Conservation (phyloP, 768 basidiomycete genomes). For the Phylloporus arenicola region DNA sequence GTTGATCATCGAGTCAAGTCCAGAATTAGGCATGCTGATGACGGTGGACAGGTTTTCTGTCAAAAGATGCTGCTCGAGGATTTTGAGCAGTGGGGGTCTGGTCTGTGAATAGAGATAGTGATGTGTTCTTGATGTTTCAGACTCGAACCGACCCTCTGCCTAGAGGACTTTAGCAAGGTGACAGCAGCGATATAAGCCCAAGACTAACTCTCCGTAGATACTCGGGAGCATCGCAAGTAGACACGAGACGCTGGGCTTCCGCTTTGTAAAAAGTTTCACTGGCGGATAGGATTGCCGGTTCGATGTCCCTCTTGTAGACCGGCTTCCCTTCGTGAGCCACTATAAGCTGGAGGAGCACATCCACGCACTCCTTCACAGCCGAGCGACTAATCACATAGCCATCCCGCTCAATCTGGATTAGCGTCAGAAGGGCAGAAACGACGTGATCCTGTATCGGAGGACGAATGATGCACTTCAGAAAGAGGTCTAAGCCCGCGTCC, state of each 20-base stretch:
- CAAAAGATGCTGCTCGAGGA: slow-evolving; percentile 74
- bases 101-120: slow-evolving; percentile 84
- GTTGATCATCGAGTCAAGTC: slow-evolving; percentile 85
- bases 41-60: slow-evolving; percentile 70
- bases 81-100: slow-evolving; percentile 57
- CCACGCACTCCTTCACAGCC: slow-evolving; percentile 82
- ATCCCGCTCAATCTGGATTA: slow-evolving; percentile 88
- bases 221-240: slow-evolving; percentile 72
- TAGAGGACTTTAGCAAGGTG: slow-evolving; percentile 30
- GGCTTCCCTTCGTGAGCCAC: slow-evolving; percentile 46
- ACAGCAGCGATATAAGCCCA: background rate
- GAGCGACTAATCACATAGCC: slow-evolving; percentile 90
- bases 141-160: slow-evolving; percentile 75
- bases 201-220: slow-evolving; percentile 71
- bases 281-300: slow-evolving; percentile 73
- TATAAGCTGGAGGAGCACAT: slow-evolving; percentile 70
- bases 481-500: slow-evolving; percentile 78
- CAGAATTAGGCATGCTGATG: slow-evolving; percentile 76
- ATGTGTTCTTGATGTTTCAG: slow-evolving; percentile 78
- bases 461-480: slow-evolving; percentile 74
- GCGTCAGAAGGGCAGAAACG: slow-evolving; percentile 73
- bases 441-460: slow-evolving; percentile 81
- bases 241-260: slow-evolving; percentile 67
- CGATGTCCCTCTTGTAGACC: slow-evolving; percentile 80
- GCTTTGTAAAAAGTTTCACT: slow-evolving; percentile 73